A percentile compares a stretch with the other conserved stretches of the same genome.
Conservation (phyloP, 257 asterid species). For the Galeopsis tetrahit region DNA sequence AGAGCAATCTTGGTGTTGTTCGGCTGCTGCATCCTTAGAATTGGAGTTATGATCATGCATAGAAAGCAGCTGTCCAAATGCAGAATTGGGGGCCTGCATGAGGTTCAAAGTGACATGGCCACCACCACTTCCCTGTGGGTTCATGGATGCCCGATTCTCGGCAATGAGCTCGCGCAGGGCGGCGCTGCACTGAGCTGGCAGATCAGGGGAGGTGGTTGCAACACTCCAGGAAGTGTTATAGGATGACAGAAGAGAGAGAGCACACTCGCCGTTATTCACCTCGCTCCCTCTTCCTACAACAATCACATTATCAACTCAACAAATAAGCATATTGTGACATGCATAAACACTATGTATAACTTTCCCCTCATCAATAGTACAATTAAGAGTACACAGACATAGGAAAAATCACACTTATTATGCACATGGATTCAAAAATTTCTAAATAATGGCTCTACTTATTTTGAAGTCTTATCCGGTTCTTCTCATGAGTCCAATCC, state of each 20-base stretch:
- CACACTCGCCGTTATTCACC: slow-evolving; percentile 45
- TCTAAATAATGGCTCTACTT: too few species aligned
- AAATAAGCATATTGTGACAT: too few species aligned
- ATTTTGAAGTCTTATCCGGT: too few species aligned
- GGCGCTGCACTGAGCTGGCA: slow-evolving; percentile 56
- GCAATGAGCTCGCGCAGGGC: slow-evolving; percentile 70
- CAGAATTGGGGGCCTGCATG: slow-evolving; percentile 53
- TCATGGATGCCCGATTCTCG: slow-evolving; percentile 55
- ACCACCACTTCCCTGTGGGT: slow-evolving; percentile 14
- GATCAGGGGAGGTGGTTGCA: slow-evolving; percentile 36
- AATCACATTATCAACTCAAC: not conserved
- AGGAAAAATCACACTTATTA: too few species aligned
- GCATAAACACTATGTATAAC: too few species aligned
- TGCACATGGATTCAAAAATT: too few species aligned
- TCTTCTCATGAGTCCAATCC: too few species aligned
- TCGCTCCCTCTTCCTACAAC: slow-evolving; percentile 29
- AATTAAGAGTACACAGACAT: too few species aligned
- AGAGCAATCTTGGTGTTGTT: slow-evolving; percentile 31
- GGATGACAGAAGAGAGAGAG: slow-evolving; percentile 91
- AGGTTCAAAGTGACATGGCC: slow-evolving; percentile 56
- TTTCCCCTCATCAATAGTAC: too few species aligned
- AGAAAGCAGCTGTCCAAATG: slow-evolving; percentile 38
- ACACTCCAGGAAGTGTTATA: slow-evolving; percentile 34
- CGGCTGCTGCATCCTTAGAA: slow-evolving; percentile 27
- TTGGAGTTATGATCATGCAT: slow-evolving; percentile 19